Conservation (phyloP, 192 early-diverging fungal species). For the Spizellomyces punctatus region DNA sequence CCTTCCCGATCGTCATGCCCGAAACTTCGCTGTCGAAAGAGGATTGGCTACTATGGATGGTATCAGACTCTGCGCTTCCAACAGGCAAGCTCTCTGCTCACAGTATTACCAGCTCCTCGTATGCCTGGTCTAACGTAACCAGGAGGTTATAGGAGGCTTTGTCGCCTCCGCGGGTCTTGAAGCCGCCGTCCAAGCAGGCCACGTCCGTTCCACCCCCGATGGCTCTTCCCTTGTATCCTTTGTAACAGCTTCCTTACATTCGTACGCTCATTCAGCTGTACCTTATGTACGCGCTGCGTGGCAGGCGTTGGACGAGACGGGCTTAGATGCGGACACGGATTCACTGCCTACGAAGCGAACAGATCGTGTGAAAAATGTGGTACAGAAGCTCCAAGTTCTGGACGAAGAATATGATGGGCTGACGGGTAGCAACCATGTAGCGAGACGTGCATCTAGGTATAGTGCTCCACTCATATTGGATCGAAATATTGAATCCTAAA, state of each 20-base stretch:
- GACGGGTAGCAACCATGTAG: constrained; percentile 53
- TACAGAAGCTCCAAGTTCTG: constrained; percentile 13
- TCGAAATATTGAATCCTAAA: not conserved
- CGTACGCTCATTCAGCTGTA: constrained; percentile 69
- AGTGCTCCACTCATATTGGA: not conserved
- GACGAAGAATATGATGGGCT: constrained; percentile 32
- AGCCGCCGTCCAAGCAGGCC: constrained; percentile 72
- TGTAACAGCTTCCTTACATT: constrained; percentile 62
- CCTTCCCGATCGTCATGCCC: too few species aligned
- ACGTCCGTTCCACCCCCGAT: constrained; percentile 43
- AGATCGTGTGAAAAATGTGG: too few species aligned
- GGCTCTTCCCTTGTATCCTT: constrained; percentile 47
- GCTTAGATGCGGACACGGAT: not conserved
- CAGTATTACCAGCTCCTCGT: too few species aligned
- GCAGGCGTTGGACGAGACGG: constrained; percentile 17
- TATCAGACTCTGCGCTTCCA: constrained; percentile 91
- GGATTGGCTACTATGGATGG: constrained; percentile 77
- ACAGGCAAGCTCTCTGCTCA: constrained; percentile 54
- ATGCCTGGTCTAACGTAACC: too few species aligned
- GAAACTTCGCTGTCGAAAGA: not conserved
- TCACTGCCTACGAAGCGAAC: not conserved
- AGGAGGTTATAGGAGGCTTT: constrained; percentile 60
- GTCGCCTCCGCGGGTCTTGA: constrained; percentile 92
- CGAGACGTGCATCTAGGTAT: constrained; percentile 62
- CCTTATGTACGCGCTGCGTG: constrained; percentile 70